These are phyloP conservation scores for Penicillium soppii DNA, from an alignment of 495 filamentous ascomycete species.

Conservation along the genomic window DNA sequence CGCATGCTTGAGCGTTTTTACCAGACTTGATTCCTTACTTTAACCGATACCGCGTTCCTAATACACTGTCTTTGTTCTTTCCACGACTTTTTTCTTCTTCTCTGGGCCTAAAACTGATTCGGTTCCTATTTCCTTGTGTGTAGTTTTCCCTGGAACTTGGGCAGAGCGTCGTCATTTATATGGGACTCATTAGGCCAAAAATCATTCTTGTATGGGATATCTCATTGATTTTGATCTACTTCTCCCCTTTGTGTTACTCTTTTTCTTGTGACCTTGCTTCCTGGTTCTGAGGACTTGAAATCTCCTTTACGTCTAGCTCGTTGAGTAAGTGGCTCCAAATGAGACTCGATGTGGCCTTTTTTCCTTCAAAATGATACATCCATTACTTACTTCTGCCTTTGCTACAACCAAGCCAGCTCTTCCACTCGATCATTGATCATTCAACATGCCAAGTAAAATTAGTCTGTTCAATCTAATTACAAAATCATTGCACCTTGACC, in stretches of 20 bases:
- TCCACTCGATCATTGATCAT: too few species aligned
- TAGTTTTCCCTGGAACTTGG: slow-evolving; percentile 34
- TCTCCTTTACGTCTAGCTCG: not conserved
- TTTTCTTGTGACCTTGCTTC: slow-evolving; percentile 6
- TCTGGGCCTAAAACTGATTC: slow-evolving; percentile 11
- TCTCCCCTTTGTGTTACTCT: slow-evolving; percentile 15
- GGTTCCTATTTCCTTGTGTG: slow-evolving; percentile 32
- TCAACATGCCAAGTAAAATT: too few species aligned
- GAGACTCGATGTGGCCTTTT: too few species aligned
- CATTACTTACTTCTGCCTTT: too few species aligned
- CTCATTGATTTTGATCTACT: slow-evolving; percentile 8
- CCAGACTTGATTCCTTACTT: slow-evolving; percentile 89
- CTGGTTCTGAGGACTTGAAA: not conserved
- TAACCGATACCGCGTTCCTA: slow-evolving; percentile 44
- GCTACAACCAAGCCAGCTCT: too few species aligned
- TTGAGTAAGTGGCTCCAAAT: slow-evolving; percentile 1
- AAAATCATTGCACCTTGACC: slow-evolving; percentile 11
- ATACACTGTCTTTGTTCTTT: slow-evolving; percentile 25
- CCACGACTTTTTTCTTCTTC: slow-evolving; percentile 9
- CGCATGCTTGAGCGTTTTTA: slow-evolving; percentile 95
- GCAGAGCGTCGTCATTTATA: slow-evolving; percentile 25
- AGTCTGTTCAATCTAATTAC: not conserved
- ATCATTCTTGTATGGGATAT: slow-evolving; percentile 32
- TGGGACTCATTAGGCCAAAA: slow-evolving; percentile 26
- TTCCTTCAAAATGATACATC: slow-evolving; percentile 2